Base-by-base conservation (phyloP, 352 stramenopile species). In the Pythium phragmiticola region DNA sequence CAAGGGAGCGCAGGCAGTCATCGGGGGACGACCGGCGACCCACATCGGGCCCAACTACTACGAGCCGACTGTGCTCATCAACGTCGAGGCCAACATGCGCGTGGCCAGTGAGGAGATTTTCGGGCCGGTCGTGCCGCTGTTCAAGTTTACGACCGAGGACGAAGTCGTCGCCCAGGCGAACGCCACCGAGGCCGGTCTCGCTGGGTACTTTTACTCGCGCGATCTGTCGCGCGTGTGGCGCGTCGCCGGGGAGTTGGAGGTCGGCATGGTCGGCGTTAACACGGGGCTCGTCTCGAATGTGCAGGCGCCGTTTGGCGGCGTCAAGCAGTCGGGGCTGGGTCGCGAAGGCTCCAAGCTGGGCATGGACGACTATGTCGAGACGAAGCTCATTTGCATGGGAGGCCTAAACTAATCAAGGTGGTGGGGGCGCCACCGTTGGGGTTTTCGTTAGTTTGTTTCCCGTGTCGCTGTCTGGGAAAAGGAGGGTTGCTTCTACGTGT, bases 101-200 rank as follows among this genome's bases (percentile, higher is more conserved):
- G 74, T 97, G 16, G 93, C 95, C 76, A 79, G 74, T 53, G 77
- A 98, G 63, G 97, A 99, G 80, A 98, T 93, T 33, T 99, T 99
- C 75, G 97, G 96, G 2, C 97, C 97, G 2, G 81, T 99, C 36
- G 89, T 97, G 16, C 80, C 94, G 33, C 75, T 99, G 23, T 90
- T 88, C 49, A 81, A 79, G 34, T 99, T 99, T 72, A 73, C 89
- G 16, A 96, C 73, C 2, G 97, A 99, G 63, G 88, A 97, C 14
- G 94, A 99, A 70, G 97, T 96, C 19, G 66, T 99, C 14, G 61
- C 75, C 43, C 83, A 97, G 54, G 97, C 97, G 16, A 99, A 99
- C 78, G 80, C 92, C 64, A 96, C 78, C 33, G 75, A 88, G 28
- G 69, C 82, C 13, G 97, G 97, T 1, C 85, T 99, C 39, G 96